A percentile compares a stretch with the other conserved stretches of the same genome.
These are phyloP conservation scores for Raddia guianensis DNA, from an alignment of 176 grass and related monocot species.

Conservation along the genomic window DNA sequence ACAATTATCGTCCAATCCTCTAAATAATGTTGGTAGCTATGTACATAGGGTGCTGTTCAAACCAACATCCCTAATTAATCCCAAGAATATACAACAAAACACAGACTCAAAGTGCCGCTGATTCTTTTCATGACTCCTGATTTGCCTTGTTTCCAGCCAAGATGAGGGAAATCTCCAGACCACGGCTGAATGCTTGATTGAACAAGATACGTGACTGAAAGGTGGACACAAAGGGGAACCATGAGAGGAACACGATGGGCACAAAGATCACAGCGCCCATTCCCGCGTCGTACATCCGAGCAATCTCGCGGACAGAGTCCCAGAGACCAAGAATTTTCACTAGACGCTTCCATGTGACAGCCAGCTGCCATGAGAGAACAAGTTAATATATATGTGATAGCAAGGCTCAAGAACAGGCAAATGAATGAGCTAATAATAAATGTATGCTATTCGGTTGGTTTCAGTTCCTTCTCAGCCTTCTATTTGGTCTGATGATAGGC, in stretches of 20 bases:
- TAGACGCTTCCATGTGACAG: constrained; percentile 60
- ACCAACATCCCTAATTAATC: constrained; percentile 8
- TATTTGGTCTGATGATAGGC: neutral
- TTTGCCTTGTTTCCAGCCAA: constrained; percentile 97
- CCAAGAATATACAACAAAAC: constrained; percentile 36
- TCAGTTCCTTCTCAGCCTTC: neutral
- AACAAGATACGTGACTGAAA: constrained; percentile 91
- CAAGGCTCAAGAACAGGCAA: neutral
- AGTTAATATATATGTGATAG: constrained; percentile 7
- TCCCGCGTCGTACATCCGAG: constrained; percentile 86
- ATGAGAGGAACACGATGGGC: constrained; percentile 84
- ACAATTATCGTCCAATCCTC: neutral
- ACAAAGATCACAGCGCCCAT: constrained; percentile 88
- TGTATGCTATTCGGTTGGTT: neutral
- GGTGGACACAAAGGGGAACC: constrained; percentile 98
- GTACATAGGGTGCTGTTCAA: constrained; percentile 23
- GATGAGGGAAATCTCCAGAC: constrained; percentile 93
- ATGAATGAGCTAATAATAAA: neutral
- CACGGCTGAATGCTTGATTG: constrained; percentile 94
- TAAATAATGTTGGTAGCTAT: constrained; percentile 2
- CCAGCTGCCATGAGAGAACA: constrained; percentile 56
- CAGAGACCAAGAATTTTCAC: constrained; percentile 50
- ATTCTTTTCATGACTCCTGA: constrained; percentile 50
- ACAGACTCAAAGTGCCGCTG: neutral
- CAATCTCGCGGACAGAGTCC: constrained; percentile 84